Evolutionary conservation across 2,329 filamentous ascomycete species (phyloP).

Genomic region (Claviceps paspali): DNA sequence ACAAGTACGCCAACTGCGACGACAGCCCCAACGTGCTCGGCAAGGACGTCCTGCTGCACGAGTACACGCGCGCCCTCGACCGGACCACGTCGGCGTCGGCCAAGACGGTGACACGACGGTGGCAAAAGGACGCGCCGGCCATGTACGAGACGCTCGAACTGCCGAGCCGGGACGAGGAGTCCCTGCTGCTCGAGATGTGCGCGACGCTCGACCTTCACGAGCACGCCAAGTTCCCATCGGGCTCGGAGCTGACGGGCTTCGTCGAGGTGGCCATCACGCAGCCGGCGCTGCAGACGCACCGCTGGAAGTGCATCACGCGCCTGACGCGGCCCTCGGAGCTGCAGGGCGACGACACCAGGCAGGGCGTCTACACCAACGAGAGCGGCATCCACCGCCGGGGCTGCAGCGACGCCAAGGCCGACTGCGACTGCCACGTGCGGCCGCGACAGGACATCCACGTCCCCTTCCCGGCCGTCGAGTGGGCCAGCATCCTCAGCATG

Average conservation of each 20-base stretch:
- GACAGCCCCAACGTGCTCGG: constrained; percentile 34
- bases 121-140: constrained; percentile 43
- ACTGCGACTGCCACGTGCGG: constrained; percentile 35
- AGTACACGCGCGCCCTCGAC: constrained; percentile 39
- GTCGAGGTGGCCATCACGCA: constrained; percentile 44
- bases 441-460: constrained; percentile 36
- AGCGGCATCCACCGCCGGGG: constrained; percentile 37
- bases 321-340: constrained; percentile 42
- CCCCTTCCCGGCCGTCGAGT: constrained; percentile 42
- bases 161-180: constrained; percentile 32
- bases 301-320: constrained; percentile 45
- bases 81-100: constrained; percentile 41
- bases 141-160: constrained; percentile 37
- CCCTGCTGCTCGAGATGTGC: constrained; percentile 47
- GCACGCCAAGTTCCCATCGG: constrained; percentile 38
- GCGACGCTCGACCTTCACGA: constrained; percentile 44
- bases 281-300: constrained; percentile 36
- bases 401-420: constrained; percentile 30
- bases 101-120: constrained; percentile 36
- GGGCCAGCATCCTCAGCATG: constrained; percentile 42
- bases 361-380: constrained; percentile 32
- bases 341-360: constrained; percentile 26
- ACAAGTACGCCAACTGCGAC: constrained; percentile 36
- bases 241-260: constrained; percentile 44
- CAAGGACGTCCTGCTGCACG: constrained; percentile 39